phyloP scores from a whole-genome alignment of 192 early-diverging fungal species.

The Podila verticillata region DNA sequence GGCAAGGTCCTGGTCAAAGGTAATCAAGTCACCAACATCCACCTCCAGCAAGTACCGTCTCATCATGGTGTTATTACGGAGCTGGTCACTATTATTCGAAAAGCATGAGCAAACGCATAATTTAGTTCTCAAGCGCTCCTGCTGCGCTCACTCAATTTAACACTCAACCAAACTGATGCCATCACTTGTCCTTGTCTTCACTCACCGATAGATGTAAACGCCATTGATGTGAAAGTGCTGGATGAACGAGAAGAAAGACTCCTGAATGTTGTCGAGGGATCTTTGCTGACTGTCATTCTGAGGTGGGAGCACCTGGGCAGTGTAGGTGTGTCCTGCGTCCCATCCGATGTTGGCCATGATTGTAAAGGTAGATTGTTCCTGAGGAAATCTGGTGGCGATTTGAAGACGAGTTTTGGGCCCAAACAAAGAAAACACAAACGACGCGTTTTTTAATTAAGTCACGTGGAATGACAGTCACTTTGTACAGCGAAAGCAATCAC shows the following conservation, averaged over 20 bases:
- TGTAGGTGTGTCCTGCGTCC: slow-evolving; percentile 83
- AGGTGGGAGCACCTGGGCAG: slow-evolving; percentile 71
- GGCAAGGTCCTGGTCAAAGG: slow-evolving; percentile 86
- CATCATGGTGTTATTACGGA: slow-evolving; percentile 83
- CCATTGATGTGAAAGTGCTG: slow-evolving; percentile 87
- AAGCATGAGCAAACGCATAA: background rate
- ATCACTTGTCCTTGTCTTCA: no score
- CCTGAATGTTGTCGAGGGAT: slow-evolving; percentile 68
- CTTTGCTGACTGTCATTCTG: slow-evolving; percentile 60
- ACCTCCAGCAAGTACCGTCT: slow-evolving; percentile 87
- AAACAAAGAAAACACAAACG: no score
- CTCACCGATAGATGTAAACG: slow-evolving; percentile 83
- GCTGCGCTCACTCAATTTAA: no score
- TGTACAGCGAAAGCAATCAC: no score
- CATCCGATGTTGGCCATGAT: slow-evolving; percentile 71
- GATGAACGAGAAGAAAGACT: slow-evolving; percentile 83
- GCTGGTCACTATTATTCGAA: slow-evolving; percentile 77
- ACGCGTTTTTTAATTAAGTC: background rate
- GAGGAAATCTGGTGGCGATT: background rate
- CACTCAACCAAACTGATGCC: no score
- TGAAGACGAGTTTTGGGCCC: no score
- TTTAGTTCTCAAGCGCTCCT: no score
- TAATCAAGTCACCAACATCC: slow-evolving; percentile 85
- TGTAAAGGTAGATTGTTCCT: background rate
- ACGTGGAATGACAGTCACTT: background rate